Evolutionary conservation across 2,329 filamentous ascomycete species (phyloP).

Genomic region (Fusarium begoniae): DNA sequence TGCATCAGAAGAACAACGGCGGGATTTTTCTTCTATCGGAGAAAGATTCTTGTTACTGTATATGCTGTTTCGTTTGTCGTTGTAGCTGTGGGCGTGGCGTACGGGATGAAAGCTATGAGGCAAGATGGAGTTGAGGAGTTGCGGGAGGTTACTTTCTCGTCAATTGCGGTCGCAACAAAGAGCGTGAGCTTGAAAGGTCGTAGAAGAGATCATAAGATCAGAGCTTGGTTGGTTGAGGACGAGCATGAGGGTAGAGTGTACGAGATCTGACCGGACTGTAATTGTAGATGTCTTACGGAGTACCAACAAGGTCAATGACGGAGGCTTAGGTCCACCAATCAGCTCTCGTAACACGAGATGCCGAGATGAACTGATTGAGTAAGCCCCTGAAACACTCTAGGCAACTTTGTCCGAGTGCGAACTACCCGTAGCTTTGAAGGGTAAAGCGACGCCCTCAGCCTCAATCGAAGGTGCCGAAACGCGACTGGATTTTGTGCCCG

Average conservation of each 20-base stretch:
- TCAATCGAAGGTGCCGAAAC: neutral
- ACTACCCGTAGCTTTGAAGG: neutral
- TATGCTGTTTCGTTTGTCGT: slow-evolving; percentile 17
- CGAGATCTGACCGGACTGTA: neutral
- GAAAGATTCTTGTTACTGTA: slow-evolving; percentile 4
- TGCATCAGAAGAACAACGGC: slow-evolving; percentile 7
- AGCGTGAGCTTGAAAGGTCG: fast-evolving
- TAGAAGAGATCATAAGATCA: neutral
- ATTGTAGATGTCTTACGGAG: neutral
- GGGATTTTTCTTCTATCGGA: slow-evolving; percentile 20
- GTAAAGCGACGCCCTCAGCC: neutral
- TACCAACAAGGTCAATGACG: too few relatives aligned
- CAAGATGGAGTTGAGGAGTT: slow-evolving; percentile 18
- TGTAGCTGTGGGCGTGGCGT: slow-evolving; percentile 9
- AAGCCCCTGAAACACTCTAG: neutral
- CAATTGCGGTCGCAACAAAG: neutral
- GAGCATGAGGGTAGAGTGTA: neutral
- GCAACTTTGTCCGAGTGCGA: neutral
- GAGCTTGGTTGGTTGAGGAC: neutral
- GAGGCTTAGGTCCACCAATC: neutral
- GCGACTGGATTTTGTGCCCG: neutral
- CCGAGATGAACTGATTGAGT: neutral
- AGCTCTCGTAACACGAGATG: fast-evolving
- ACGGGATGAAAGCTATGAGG: slow-evolving; percentile 19
- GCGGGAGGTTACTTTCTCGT: slow-evolving; percentile 25